Base-by-base conservation (phyloP, 495 filamentous ascomycete genomes). In the Lindgomyces ingoldianus region DNA sequence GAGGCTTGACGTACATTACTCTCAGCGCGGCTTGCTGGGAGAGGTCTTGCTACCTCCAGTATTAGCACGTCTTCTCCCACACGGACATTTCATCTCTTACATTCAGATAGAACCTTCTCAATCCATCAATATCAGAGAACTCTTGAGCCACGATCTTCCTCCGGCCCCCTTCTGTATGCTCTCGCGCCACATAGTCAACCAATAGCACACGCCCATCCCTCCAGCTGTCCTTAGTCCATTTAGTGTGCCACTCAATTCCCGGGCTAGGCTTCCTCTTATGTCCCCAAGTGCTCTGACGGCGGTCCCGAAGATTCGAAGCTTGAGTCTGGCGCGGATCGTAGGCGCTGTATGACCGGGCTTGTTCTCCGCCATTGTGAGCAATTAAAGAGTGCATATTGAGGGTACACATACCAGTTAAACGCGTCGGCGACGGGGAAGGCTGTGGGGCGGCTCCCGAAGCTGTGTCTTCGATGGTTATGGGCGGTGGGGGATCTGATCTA, bases 111-210 rank as follows among this genome's bases (percentile, higher is more conserved):
- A 81, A 73, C 18, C 67, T 74, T 26, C 73, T 67, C 54, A 84
- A 56, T 1, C 65, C 74, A 21, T 76, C 59, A 24, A 83, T 56
- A 26, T 79, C 70, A 46, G 73, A 62, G 42, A 83, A 77, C 60
- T 84, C 82, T 46, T 78, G 76, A 0, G 82, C 79, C 14, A 73
- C 70, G 44, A 82, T 79, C 64, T 77, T 80, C 18, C 75, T 39
- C 58, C 72, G 74, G 10, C 74, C 74, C n/a, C 53, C 48, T 1
- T 48, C 26, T 0, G 57, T 59, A 33, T 60, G 52, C 3, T 67
- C 57, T 47, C 46, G 64, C 24, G 56, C 55, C 4, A 76, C 69
- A 54, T 74, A 75, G 46, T 75, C 71, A 45, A 76, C 65, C 25
- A 76, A 42, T 24, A 75, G 53, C 3, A 76, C 73, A n/a, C 73